phyloP scores from a whole-genome alignment of 1,284 basidiomycete genomes.

The Fistulinella cinereoalba region DNA sequence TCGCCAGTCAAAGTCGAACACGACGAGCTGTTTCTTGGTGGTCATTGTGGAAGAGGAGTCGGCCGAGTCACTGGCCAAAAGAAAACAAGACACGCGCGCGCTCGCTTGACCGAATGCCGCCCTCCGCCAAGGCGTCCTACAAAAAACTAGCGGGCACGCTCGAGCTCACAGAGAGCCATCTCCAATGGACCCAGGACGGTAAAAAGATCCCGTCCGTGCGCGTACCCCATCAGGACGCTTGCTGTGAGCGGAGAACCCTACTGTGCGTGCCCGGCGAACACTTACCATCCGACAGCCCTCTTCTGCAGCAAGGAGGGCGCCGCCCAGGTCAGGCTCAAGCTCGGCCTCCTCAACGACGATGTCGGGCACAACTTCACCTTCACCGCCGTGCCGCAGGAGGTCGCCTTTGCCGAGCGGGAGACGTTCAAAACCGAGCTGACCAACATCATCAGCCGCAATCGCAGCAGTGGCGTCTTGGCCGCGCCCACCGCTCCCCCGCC shows the following conservation, averaged over 20 bases:
- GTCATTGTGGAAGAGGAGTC: slow-evolving; percentile 27
- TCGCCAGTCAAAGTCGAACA: slow-evolving; percentile 98
- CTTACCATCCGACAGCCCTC: slow-evolving; percentile 47
- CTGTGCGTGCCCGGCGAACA: slow-evolving; percentile 1
- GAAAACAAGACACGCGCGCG: too few species aligned
- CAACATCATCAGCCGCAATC: slow-evolving; percentile 69
- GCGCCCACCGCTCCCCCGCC: slow-evolving; percentile 17
- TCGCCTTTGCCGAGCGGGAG: slow-evolving; percentile 67
- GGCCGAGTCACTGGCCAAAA: too few species aligned
- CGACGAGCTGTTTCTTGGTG: slow-evolving; percentile 73
- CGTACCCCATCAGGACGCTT: slow-evolving; percentile 56
- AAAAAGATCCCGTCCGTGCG: slow-evolving; percentile 58
- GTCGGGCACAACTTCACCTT: slow-evolving; percentile 80
- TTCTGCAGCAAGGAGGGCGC: slow-evolving; percentile 82
- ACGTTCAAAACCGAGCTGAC: slow-evolving; percentile 77
- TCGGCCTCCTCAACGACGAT: slow-evolving; percentile 62
- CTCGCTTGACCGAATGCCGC: slow-evolving; percentile 37
- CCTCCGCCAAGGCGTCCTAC: slow-evolving; percentile 65
- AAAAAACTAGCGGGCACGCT: slow-evolving; percentile 74
- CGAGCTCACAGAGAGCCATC: slow-evolving; percentile 61
- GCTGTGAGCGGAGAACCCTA: slow-evolving; percentile 50
- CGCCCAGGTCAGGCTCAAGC: slow-evolving; percentile 70
- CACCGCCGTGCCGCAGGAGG: slow-evolving; percentile 52
- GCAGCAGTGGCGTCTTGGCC: slow-evolving; percentile 32
- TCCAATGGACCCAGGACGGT: slow-evolving; percentile 73